Evolutionary conservation across 2,329 filamentous ascomycete species (phyloP).

Genomic region (Arachnopeziza araneosa): DNA sequence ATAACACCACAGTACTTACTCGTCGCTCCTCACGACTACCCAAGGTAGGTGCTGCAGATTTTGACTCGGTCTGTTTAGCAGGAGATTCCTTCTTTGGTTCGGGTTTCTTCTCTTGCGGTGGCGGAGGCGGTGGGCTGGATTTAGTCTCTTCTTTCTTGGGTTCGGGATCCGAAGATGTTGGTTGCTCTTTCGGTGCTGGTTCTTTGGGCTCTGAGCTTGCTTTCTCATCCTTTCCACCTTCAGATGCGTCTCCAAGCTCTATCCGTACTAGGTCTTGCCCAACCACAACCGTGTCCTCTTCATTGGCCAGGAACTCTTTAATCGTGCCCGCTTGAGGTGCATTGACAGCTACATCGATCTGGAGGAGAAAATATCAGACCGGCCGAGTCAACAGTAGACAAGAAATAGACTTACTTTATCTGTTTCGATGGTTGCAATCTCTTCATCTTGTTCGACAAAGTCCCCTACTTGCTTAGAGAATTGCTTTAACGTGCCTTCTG

Average conservation of each 20-base stretch:
- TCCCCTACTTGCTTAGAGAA: conserved; percentile 91
- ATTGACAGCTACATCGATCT: conserved; percentile 97
- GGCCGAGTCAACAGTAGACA: neutral
- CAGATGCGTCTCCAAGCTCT: conserved; percentile 66
- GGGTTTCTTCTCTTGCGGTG: conserved; percentile 37
- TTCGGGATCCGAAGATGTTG: conserved; percentile 43
- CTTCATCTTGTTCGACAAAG: conserved; percentile 90
- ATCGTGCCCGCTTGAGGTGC: conserved; percentile 85
- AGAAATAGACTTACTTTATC: conserved; percentile 66
- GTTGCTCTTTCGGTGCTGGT: conserved; percentile 49
- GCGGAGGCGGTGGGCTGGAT: conserved; percentile 29
- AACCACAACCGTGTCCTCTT: conserved; percentile 93
- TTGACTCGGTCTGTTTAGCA: conserved; percentile 29
- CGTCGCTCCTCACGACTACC: conserved; percentile 83
- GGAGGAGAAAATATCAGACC: conserved; percentile 9
- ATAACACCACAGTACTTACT: conserved; percentile 45
- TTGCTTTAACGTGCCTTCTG: conserved; percentile 93
- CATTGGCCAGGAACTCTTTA: conserved; percentile 84
- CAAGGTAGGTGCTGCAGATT: conserved; percentile 38
- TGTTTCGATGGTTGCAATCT: conserved; percentile 97
- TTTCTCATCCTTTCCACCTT: conserved; percentile 48
- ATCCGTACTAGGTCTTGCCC: conserved; percentile 86
- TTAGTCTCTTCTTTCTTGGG: conserved; percentile 33
- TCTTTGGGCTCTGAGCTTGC: conserved; percentile 51
- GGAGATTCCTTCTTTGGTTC: conserved; percentile 35